Percentiles rank a stretch among this genome's conserved stretches.
phyloP scores from a whole-genome alignment of 169 alveolate genomes.

The Plasmodium knowlesi region DNA sequence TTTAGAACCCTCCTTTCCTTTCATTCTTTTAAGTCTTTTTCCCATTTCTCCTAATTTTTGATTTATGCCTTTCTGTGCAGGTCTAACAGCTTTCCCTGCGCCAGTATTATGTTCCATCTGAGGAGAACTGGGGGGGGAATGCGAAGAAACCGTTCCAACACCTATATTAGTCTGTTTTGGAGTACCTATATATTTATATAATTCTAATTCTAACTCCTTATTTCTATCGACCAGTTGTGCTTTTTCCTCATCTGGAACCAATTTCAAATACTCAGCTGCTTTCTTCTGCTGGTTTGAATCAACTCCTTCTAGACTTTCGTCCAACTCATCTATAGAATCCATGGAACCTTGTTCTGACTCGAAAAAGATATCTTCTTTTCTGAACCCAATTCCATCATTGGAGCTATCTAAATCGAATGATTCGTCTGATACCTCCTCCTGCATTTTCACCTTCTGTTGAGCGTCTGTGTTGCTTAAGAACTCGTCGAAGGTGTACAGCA shows the following conservation, averaged over 20 bases:
- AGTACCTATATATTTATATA: slow-evolving; percentile 34
- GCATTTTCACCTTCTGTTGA: not conserved
- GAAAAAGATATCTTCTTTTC: slow-evolving; percentile 30
- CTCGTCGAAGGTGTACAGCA: not conserved
- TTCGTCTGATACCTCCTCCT: slow-evolving; percentile 25
- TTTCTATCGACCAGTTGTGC: not conserved
- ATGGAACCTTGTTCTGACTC: slow-evolving; percentile 19
- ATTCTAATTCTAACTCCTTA: slow-evolving; percentile 51
- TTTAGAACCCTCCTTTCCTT: not conserved
- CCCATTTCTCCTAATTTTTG: not conserved
- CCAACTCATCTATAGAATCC: not conserved
- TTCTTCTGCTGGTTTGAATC: not conserved
- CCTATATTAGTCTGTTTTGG: not conserved
- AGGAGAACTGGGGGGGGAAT: not conserved
- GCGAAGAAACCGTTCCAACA: not conserved
- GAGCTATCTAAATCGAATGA: slow-evolving; percentile 17
- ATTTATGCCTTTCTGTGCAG: not conserved
- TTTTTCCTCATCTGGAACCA: slow-evolving; percentile 10
- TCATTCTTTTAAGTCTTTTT: not conserved
- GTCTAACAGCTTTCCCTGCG: not conserved
- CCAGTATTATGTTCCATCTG: not conserved
- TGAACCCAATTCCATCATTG: slow-evolving; percentile 55
- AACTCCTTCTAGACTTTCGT: not conserved
- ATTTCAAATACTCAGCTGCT: not conserved
- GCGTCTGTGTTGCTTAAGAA: not conserved